Evolutionary conservation across 2,329 filamentous ascomycete species (phyloP), one percentile per base, ranked within the genome.

Genomic region (Didymella glomerata): DNA sequence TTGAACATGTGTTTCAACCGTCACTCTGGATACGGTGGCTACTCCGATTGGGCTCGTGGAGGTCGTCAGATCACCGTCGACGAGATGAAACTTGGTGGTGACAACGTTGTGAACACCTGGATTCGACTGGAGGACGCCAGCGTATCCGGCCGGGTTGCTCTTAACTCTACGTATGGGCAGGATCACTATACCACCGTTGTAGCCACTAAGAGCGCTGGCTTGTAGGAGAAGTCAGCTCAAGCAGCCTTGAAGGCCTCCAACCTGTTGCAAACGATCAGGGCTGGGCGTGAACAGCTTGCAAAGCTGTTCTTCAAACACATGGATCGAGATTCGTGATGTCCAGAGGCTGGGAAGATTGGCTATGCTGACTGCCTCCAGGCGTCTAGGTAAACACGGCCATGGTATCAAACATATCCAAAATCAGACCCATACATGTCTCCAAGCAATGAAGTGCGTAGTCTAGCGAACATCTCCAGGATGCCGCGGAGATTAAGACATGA

Each of bases 21-120:
- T 63, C 88, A 89, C 64, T 84, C 86, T 0, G 89, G 89, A 0
- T 91, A 91, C 54, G 89, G 88, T 0, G 89, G 89, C 0, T 91
- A 91, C 65, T 86, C 88, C 0, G 65, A 80, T 45, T 90, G 85
- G 85, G 82, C 83, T 10, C 83, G 88, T 0, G 89, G 88, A 1
- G 81, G 82, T 4, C 79, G 87, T 1, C 84, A 88, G 64, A 76
- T 90, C 13, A 65, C 80, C 2, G 64, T 89, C 1, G 76, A 80
- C 2, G 77, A 84, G 40, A 69, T 77, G 1, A 73, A 73, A 22
- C 67, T 86, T 16, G 67, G 67, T 16, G 66, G 67, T 6, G 63
- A 75, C 11, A 65, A 68, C 20, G 79, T 80, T 36, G 74, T 86
- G 0, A 80, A 87, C 32, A 88, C 86, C 0, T 90, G 86, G 82